phyloP scores from a whole-genome alignment of 2,329 filamentous ascomycete genomes.

The Colletotrichum filicis region DNA sequence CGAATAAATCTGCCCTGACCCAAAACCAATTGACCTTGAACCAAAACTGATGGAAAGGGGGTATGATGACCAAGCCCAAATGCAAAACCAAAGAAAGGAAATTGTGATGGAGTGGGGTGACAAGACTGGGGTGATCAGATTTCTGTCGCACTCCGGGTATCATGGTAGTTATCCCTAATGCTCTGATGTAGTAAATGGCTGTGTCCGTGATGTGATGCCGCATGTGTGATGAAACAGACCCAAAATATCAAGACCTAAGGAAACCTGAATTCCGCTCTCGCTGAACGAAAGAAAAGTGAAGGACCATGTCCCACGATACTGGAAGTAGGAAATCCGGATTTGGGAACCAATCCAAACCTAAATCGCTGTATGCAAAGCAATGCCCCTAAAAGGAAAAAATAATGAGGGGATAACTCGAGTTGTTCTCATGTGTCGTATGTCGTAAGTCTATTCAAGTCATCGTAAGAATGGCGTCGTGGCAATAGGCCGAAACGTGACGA shows the following conservation, averaged over 20 bases:
- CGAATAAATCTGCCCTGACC: neutral
- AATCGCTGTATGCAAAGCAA: slow-evolving; percentile 26
- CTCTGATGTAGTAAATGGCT: slow-evolving; percentile 30
- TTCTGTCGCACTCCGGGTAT: slow-evolving; percentile 39
- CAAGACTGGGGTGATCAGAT: slow-evolving; percentile 35
- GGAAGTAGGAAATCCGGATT: neutral
- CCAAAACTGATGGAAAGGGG: slow-evolving; percentile 1
- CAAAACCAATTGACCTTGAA: neutral
- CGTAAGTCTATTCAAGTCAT: neutral
- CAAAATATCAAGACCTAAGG: neutral
- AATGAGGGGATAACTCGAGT: neutral
- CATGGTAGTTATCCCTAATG: slow-evolving; percentile 36
- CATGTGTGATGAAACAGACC: neutral
- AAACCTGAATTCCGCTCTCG: neutral
- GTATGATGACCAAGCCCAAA: slow-evolving; percentile 23
- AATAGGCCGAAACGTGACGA: neutral
- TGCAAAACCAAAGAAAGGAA: slow-evolving; percentile 11
- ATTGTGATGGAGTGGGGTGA: slow-evolving; percentile 36
- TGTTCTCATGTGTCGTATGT: neutral
- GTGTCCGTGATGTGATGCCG: slow-evolving; percentile 31
- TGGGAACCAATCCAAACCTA: slow-evolving; percentile 10
- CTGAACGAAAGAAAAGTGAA: neutral
- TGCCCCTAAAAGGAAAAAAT: neutral
- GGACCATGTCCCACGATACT: neutral
- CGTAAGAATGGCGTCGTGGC: neutral